A percentile compares a stretch with the other conserved stretches of the same genome.
Conservation (phyloP, 805 yeast species). For the Henningerozyma blattae region DNA sequence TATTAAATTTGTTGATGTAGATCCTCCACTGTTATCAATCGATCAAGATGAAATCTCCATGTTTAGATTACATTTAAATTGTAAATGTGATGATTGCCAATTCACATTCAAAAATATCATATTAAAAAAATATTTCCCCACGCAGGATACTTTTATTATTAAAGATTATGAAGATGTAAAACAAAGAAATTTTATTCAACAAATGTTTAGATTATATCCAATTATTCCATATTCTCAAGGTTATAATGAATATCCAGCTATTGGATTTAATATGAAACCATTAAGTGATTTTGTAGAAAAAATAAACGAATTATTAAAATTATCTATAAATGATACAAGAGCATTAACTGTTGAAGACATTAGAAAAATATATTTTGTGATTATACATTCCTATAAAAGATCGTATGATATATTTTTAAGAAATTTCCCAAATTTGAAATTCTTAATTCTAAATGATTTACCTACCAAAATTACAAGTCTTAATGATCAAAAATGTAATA, state of each 20-base stretch:
- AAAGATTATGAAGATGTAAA: conserved; percentile 13
- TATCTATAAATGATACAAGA: conserved; percentile 4
- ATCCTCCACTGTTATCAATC: conserved; percentile 12
- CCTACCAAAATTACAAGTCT: conserved; percentile 20
- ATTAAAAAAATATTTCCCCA: conserved; percentile 21
- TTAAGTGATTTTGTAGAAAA: conserved; percentile 15
- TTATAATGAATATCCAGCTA: conserved; percentile 25
- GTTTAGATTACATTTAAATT: conserved; percentile 11
- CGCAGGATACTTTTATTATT: conserved; percentile 13
- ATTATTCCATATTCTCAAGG: conserved; percentile 28
- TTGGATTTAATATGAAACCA: conserved; percentile 24
- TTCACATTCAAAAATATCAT: conserved; percentile 19
- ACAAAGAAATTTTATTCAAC: conserved; percentile 19
- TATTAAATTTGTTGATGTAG: conserved; percentile 16
- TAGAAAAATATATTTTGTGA: conserved; percentile 20
- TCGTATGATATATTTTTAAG: conserved; percentile 23
- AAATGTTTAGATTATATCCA: conserved; percentile 20
- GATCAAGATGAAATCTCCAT: conserved; percentile 11
- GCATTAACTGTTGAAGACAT: conserved; percentile 18
- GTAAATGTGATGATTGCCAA: conserved; percentile 19
- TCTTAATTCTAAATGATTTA: conserved; percentile 24
- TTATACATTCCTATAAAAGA: conserved; percentile 24
- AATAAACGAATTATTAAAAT: conserved; percentile 14
- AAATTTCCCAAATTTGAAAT: conserved; percentile 20
- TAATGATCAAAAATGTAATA: conserved; percentile 18